These are phyloP conservation scores for Aspergillus sp. DNA, from an alignment of 2,329 filamentous ascomycete genomes.

Conservation along the genomic window DNA sequence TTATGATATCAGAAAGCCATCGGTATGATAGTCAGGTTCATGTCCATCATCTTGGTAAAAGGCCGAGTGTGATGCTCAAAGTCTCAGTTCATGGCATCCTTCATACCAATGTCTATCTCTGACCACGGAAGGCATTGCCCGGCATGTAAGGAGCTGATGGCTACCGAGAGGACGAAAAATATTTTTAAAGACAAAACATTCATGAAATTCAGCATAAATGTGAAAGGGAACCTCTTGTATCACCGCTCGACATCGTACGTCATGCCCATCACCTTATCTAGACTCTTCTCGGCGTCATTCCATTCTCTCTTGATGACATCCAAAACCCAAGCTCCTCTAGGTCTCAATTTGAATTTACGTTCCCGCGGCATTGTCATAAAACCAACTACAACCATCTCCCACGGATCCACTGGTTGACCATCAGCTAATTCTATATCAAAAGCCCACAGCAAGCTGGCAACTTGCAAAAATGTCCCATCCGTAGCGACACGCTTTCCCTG, in stretches of 20 bases:
- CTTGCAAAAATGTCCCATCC: slow-evolving; percentile 20
- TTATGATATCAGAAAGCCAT: too few relatives aligned
- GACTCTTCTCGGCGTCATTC: slow-evolving; percentile 13
- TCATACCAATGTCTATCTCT: too few relatives aligned
- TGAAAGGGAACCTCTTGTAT: too few relatives aligned
- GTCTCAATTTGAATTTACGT: slow-evolving; percentile 17
- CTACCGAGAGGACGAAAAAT: too few relatives aligned
- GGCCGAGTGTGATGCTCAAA: too few relatives aligned
- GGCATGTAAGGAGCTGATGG: too few relatives aligned
- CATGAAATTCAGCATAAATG: too few relatives aligned
- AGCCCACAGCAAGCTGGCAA: slow-evolving; percentile 21
- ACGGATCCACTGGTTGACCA: slow-evolving; percentile 18
- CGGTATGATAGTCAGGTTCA: too few relatives aligned
- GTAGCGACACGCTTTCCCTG: slow-evolving; percentile 21
- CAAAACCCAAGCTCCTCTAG: slow-evolving; percentile 15
- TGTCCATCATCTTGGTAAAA: too few relatives aligned
- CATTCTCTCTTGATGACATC: slow-evolving; percentile 17
- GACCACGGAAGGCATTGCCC: too few relatives aligned
- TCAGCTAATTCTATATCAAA: slow-evolving; percentile 17
- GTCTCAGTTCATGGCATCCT: too few relatives aligned
- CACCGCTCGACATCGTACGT: slow-evolving; percentile 12
- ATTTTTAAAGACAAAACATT: too few relatives aligned
- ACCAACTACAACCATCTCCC: slow-evolving; percentile 21
- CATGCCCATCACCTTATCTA: slow-evolving; percentile 16
- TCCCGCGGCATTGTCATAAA: slow-evolving; percentile 23